Percentiles rank a stretch among this genome's conserved stretches.
These are phyloP conservation scores for Oropetium thomaeum DNA, from an alignment of 176 grass and related monocot species.

Conservation along the genomic window DNA sequence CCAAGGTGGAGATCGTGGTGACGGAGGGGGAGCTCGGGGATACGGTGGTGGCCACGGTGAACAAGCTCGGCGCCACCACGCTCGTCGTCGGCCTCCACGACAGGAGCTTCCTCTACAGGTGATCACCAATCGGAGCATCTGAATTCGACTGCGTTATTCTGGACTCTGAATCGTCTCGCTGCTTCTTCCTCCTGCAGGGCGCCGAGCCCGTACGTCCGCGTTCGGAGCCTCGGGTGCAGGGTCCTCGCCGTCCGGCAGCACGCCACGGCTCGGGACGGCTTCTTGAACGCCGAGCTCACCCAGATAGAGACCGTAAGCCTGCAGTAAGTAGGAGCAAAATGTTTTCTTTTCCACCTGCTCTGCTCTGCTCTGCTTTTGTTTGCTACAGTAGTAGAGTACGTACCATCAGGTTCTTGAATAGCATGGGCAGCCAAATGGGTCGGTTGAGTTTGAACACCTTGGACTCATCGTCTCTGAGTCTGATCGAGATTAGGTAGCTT, in stretches of 20 bases:
- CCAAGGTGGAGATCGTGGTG: slow-evolving; percentile 96
- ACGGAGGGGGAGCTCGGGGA: slow-evolving; percentile 68
- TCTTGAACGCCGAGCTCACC: slow-evolving; percentile 73
- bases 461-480: not conserved
- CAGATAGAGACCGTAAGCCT: slow-evolving; percentile 71
- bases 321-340: slow-evolving; percentile 37
- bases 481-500: slow-evolving; percentile 30
- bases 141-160: not conserved
- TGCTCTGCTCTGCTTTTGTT: not conserved
- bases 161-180: not conserved
- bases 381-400: no score
- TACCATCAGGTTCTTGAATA: not conserved
- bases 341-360: not conserved
- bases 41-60: slow-evolving; percentile 61
- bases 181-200: slow-evolving; percentile 25
- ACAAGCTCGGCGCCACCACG: slow-evolving; percentile 59
- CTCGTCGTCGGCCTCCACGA: slow-evolving; percentile 89
- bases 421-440: not conserved
- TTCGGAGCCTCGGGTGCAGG: slow-evolving; percentile 64
- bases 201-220: slow-evolving; percentile 28
- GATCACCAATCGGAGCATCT: not conserved
- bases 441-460: slow-evolving; percentile 10
- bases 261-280: slow-evolving; percentile 32
- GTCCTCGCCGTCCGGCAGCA: slow-evolving; percentile 73
- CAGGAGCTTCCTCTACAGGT: slow-evolving; percentile 84